Percentiles rank a stretch among this genome's conserved stretches.
Conservation (phyloP, 75 land plant genomes). For the Pinus taeda region DNA sequence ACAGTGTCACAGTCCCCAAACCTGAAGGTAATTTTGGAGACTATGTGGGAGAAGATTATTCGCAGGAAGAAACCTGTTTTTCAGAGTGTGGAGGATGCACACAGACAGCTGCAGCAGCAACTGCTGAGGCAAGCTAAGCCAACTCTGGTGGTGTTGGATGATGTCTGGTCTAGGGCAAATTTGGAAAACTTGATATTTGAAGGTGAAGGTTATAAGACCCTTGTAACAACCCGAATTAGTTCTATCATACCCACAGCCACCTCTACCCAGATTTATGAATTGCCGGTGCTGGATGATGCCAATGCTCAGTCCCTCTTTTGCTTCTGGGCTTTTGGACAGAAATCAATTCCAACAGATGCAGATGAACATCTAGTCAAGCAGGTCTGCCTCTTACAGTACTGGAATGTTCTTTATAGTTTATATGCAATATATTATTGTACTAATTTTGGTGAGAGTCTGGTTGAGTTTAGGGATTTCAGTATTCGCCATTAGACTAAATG, state of each 20-base stretch:
- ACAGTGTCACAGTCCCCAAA: slow-evolving; percentile 61
- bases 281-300: slow-evolving; percentile 9
- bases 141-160: slow-evolving; percentile 43
- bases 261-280: slow-evolving; percentile 16
- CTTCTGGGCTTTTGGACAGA: slow-evolving; percentile 37
- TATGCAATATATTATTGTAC: too few species aligned
- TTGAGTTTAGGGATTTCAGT: too few species aligned
- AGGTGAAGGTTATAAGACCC: slow-evolving; percentile 35
- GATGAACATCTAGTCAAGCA: slow-evolving; percentile 42
- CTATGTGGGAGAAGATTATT: slow-evolving; percentile 24
- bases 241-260: slow-evolving; percentile 20
- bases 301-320: slow-evolving; percentile 34
- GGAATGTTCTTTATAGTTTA: too few species aligned
- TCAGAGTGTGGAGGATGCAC: neutral
- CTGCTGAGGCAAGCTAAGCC: neutral
- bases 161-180: slow-evolving; percentile 44
- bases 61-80: neutral
- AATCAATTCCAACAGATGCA: slow-evolving; percentile 17
- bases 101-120: neutral
- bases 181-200: slow-evolving; percentile 37
- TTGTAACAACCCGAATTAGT: slow-evolving; percentile 32
- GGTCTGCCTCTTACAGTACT: slow-evolving; percentile 12
- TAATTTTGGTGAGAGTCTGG: too few species aligned
- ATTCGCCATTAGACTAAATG: neutral
- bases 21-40: neutral